Evolutionary conservation across 192 early-diverging fungal genomes (phyloP), one percentile per base, ranked within the genome.

Genomic region (Coemansia sp.): DNA sequence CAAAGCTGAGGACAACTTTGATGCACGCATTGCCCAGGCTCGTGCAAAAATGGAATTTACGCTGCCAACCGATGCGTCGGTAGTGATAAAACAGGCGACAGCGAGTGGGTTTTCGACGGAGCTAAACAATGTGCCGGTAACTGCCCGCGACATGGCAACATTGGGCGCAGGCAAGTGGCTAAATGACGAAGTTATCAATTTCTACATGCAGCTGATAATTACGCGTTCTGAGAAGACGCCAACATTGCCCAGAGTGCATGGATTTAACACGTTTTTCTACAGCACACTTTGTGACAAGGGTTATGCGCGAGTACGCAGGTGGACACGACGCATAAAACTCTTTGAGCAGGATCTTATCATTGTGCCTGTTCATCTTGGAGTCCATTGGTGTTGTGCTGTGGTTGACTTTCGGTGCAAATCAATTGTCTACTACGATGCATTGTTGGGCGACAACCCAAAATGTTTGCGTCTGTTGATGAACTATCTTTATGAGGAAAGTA

Each of bases 141-240:
- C 56, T 5, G 76, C 75, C 6, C 72, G 65, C 23, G 94, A 96
- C 53, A 79, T 98, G 14, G 61, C 67, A 19, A 96, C 94, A 19
- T 72, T 98, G 55, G 54, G 71, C 14, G 84, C 85, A 36, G 86
- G 90, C 22, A 67, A 80, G 20, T 98, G 96, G 96, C 83, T 98
- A 7, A 97, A 98, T 72, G 96, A 98, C 72, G 94, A 97, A 68
- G 95, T 94, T 21, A 96, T 98, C 75, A 97, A 98, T 71, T 94
- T 91, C 76, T 98, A 96, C 74, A 87, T 91, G 63, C 82, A 90
- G 50, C 74, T 98, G 51, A 83, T 95, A 14, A 85, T 89, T 64
- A 75, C 85, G 0, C 86, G 96, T 10, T 68, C 89, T 14, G 84
- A 85, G 42, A 68, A 10, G 23, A 59, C 23, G 2, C 59, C 80